Evolutionary conservation across 1,284 basidiomycete genomes (phyloP).

Genomic region (Sanguinoderma infundibulare): DNA sequence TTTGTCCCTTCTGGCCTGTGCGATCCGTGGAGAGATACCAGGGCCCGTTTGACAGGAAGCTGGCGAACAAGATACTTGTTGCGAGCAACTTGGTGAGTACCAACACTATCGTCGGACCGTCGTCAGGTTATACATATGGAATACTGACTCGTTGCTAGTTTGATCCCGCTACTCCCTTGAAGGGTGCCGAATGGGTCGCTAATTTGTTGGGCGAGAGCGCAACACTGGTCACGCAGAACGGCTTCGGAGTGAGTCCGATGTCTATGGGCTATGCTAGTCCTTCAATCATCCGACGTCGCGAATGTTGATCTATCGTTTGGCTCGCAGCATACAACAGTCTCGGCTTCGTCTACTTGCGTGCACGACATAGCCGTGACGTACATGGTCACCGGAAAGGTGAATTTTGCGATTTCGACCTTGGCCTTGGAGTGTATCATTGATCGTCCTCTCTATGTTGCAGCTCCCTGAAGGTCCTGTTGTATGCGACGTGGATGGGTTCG

Average conservation of each 20-base stretch:
- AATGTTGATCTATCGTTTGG: not conserved
- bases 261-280: not conserved
- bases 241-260: slow-evolving; percentile 24
- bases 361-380: not conserved
- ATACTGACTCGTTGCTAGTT: slow-evolving; percentile 11
- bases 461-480: not conserved
- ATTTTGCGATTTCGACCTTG: not conserved
- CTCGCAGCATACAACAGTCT: not conserved
- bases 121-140: not conserved
- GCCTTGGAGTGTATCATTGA: not conserved
- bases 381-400: not conserved
- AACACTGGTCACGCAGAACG: slow-evolving; percentile 23
- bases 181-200: slow-evolving; percentile 17
- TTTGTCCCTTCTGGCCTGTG: slow-evolving; percentile 24
- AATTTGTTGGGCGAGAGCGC: slow-evolving; percentile 21
- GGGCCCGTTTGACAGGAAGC: slow-evolving; percentile 29
- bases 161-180: slow-evolving; percentile 28
- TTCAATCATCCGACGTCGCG: not conserved
- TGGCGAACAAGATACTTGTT: slow-evolving; percentile 27
- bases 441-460: not conserved
- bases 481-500: slow-evolving; percentile 6
- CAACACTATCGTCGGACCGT: no score
- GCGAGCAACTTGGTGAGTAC: slow-evolving; percentile 22
- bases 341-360: not conserved
- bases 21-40: slow-evolving; percentile 30